These are phyloP conservation scores for Parathielavia hyrcaniae DNA, from an alignment of 495 filamentous ascomycete genomes.

Conservation along the genomic window DNA sequence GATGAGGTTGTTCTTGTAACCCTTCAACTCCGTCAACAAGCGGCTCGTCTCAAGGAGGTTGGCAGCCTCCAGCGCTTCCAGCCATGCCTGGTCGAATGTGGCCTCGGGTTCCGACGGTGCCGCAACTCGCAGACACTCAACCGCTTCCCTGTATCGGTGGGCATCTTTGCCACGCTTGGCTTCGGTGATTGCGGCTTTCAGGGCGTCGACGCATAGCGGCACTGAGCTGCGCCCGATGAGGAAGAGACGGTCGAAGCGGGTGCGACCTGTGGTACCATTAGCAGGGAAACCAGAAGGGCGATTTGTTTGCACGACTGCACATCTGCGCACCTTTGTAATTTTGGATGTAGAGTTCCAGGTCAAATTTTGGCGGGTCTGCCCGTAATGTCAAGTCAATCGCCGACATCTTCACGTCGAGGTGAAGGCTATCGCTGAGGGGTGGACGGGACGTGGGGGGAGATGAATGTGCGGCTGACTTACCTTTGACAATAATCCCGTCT, in stretches of 20 bases:
- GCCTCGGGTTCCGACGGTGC: conserved; percentile 64
- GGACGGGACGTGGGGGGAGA: neutral
- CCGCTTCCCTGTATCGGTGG: conserved; percentile 60
- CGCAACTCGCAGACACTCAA: conserved; percentile 55
- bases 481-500: conserved; percentile 42
- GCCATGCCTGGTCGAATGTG: conserved; percentile 61
- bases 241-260: conserved; percentile 70
- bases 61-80: conserved; percentile 52
- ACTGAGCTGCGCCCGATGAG: conserved; percentile 75
- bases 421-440: too few relatives aligned
- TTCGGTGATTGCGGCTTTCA: conserved; percentile 69
- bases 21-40: conserved; percentile 75
- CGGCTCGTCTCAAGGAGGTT: conserved; percentile 63
- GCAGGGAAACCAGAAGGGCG: neutral
- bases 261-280: conserved; percentile 47
- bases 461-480: conserved; percentile 25
- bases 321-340: conserved; percentile 71
- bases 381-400: neutral
- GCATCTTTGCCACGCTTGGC: conserved; percentile 74
- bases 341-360: conserved; percentile 84
- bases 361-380: conserved; percentile 80
- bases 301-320: neutral
- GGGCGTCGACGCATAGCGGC: conserved; percentile 69
- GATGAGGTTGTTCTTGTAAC: conserved; percentile 95
- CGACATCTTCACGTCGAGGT: neutral